A percentile compares a stretch with the other conserved stretches of the same genome.
Conservation (phyloP, 495 filamentous ascomycete species). For the Pyronema domesticum region DNA sequence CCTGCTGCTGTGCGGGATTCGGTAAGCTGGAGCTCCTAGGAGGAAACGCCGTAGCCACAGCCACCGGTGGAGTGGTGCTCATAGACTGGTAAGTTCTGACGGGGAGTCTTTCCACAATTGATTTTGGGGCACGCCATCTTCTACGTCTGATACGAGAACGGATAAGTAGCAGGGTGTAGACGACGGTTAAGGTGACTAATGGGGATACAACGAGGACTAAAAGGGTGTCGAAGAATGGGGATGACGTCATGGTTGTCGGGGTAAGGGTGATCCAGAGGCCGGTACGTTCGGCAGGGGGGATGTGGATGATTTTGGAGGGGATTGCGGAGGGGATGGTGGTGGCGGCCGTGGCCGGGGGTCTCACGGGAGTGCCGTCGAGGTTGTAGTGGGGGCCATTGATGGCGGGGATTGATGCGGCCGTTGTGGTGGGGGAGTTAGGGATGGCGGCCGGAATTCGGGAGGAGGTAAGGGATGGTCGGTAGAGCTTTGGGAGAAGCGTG, state of each 20-base stretch:
- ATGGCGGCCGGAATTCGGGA: slow-evolving; percentile 22
- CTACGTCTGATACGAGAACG: slow-evolving; percentile 77
- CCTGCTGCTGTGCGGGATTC: neutral
- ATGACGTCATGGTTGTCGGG: slow-evolving; percentile 75
- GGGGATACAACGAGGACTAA: slow-evolving; percentile 85
- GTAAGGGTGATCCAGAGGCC: slow-evolving; percentile 93
- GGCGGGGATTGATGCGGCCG: neutral
- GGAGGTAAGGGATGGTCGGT: slow-evolving; percentile 46
- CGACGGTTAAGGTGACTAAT: slow-evolving; percentile 75
- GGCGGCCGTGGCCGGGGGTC: neutral
- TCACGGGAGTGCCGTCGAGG: neutral
- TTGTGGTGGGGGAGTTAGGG: neutral
- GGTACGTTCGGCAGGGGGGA: slow-evolving; percentile 33
- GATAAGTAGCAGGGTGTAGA: slow-evolving; percentile 75
- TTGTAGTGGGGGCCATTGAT: neutral
- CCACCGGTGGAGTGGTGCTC: slow-evolving; percentile 29
- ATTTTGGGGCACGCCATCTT: slow-evolving; percentile 91
- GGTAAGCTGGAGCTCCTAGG: slow-evolving; percentile 24
- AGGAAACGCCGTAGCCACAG: slow-evolving; percentile 19
- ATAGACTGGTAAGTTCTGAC: slow-evolving; percentile 68
- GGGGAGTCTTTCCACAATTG: slow-evolving; percentile 82
- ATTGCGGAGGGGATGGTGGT: neutral
- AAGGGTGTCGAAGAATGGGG: slow-evolving; percentile 89
- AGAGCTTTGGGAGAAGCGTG: slow-evolving; percentile 35
- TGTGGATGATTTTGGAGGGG: slow-evolving; percentile 31